Conservation (phyloP, 352 stramenopile genomes). For the Globisporangium cederbergense region DNA sequence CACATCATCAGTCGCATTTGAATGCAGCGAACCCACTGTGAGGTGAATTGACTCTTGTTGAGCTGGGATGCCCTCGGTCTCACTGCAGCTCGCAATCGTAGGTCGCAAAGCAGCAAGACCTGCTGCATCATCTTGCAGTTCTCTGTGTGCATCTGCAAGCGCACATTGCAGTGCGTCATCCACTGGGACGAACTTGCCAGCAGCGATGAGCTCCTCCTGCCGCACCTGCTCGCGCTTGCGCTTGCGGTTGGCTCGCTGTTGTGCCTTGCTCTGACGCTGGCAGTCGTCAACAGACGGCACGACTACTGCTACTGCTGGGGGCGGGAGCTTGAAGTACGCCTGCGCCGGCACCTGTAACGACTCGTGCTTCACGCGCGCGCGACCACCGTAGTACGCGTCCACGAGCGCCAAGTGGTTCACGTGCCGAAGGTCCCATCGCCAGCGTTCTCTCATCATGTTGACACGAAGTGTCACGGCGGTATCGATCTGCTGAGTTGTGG, state of each 20-base stretch:
- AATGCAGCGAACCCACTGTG: not conserved
- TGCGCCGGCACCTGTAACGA: constrained; percentile 31
- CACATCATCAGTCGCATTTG: constrained; percentile 14
- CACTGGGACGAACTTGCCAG: constrained; percentile 56
- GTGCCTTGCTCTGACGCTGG: not conserved
- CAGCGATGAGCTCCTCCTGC: constrained; percentile 31
- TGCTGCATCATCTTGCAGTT: constrained; percentile 16
- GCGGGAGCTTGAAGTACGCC: constrained; percentile 20
- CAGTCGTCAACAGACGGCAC: not conserved
- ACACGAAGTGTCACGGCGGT: too few relatives aligned
- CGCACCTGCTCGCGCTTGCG: constrained; percentile 36
- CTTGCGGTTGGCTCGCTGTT: constrained; percentile 22
- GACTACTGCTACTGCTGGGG: constrained; percentile 9
- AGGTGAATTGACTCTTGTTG: not conserved
- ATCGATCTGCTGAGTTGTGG: too few relatives aligned
- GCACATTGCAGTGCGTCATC: constrained; percentile 16
- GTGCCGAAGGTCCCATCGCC: not conserved
- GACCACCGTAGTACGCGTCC: constrained; percentile 47
- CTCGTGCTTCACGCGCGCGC: constrained; percentile 21
- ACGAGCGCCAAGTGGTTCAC: constrained; percentile 51
- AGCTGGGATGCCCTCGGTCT: not conserved
- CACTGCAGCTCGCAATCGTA: not conserved
- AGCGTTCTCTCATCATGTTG: not conserved
- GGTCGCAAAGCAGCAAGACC: constrained; percentile 14
- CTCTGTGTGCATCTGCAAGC: constrained; percentile 23